Evolutionary conservation across 495 filamentous ascomycete species (phyloP), one percentile per base, ranked within the genome.

Genomic region (Penicillium verhagenii): DNA sequence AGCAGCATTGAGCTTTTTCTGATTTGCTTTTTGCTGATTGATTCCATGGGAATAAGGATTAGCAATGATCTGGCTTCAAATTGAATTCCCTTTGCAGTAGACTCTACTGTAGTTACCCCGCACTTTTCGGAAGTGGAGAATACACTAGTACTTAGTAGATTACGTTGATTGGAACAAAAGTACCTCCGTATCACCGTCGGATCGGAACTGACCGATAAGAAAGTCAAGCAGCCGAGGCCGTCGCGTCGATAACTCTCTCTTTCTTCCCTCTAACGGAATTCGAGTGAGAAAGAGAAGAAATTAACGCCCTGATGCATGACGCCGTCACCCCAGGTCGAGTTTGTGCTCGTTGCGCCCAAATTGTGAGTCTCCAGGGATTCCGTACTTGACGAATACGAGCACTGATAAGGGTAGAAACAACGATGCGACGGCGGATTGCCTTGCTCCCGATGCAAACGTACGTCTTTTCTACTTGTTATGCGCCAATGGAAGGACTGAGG

Each of bases 371-470:
- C 7, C 25, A 38, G 43, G 16, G 21, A 2, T 24, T 23, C 28
- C 7, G 19, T 1, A 50, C 1, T 14, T n/a, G 1, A 11, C 11
- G 1, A 11, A 19, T 14, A 28, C 9, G 7, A 18, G 8, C 18
- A n/a, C 40, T 45, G 20, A 53, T 28, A 11, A 11, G 16, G 19
- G 18, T 52, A 70, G 67, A 70, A 70, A 61, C 67, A 69, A 63
- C 59, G 67, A 47, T 70, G 67, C 53, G 67, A 70, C 25, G 67
- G 67, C 1, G 44, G 24, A 1, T 13, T 35, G 4, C 64, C 67
- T 3, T 70, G 67, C 28, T 61, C 61, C 6, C 64, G 67, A 10
- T 70, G 67, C 33, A 59, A 53, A 33, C 61, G 67, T 70, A 60
- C 39, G 59, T 23, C 1, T 18, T 29, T 6, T 23, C n/a, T 6